These are phyloP conservation scores for Diaporthe sp. DNA, from an alignment of 2,329 filamentous ascomycete genomes.

Conservation along the genomic window DNA sequence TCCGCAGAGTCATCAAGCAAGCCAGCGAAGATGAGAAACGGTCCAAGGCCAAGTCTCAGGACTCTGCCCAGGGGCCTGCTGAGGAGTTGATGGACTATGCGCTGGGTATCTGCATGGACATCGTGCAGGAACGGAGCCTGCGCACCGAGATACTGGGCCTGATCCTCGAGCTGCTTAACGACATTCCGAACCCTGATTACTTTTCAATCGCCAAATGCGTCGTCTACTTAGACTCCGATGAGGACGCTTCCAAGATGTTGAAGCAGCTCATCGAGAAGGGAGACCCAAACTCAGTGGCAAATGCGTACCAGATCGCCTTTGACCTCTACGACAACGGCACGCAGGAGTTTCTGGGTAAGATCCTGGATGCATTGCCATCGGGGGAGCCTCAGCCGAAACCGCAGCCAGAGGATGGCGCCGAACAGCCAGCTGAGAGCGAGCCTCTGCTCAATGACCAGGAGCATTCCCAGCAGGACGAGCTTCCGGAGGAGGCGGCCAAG, in stretches of 20 bases:
- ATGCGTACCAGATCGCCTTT: slow-evolving; percentile 97
- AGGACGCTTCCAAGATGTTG: slow-evolving; percentile 90
- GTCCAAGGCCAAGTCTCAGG: slow-evolving; percentile 70
- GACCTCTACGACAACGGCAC: slow-evolving; percentile 99
- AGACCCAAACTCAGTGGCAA: slow-evolving; percentile 82
- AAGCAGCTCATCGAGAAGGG: slow-evolving; percentile 84
- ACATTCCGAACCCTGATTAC: slow-evolving; percentile 93
- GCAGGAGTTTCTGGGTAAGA: slow-evolving; percentile 93
- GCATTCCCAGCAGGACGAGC: slow-evolving; percentile 67
- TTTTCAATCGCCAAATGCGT: slow-evolving; percentile 99
- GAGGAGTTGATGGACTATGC: slow-evolving; percentile 98
- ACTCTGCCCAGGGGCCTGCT: slow-evolving; percentile 70
- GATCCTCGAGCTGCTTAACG: slow-evolving; percentile 94
- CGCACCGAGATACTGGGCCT: slow-evolving; percentile 87
- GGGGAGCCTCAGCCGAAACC: slow-evolving; percentile 59
- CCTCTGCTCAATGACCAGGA: slow-evolving; percentile 64
- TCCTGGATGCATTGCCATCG: slow-evolving; percentile 83
- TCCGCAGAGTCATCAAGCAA: slow-evolving; percentile 87
- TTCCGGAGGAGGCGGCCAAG: slow-evolving; percentile 67
- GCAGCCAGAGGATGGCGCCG: slow-evolving; percentile 59
- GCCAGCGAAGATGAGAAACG: slow-evolving; percentile 89
- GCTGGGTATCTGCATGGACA: slow-evolving; percentile 95
- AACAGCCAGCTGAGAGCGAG: slow-evolving; percentile 60
- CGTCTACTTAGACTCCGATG: slow-evolving; percentile 93
- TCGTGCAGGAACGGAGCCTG: slow-evolving; percentile 92